Evolutionary conservation across 2,329 filamentous ascomycete genomes (phyloP).

Genomic region (Sporothrix mexicana): DNA sequence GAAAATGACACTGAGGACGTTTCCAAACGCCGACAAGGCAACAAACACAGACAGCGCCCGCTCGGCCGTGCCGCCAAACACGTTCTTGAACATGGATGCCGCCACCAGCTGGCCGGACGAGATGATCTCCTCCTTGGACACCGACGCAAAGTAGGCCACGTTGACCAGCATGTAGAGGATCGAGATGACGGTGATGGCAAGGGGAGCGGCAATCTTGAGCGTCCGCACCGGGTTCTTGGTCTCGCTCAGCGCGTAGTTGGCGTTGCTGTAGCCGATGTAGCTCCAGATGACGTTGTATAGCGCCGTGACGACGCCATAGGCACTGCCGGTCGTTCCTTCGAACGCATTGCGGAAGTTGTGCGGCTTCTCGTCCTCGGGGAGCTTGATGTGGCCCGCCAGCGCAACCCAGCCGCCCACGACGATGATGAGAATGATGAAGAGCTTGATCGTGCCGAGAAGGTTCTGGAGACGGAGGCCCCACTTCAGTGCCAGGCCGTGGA

Average conservation of each 20-base stretch:
- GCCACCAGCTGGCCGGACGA: slow-evolving; percentile 58
- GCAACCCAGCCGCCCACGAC: slow-evolving; percentile 67
- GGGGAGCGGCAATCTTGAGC: slow-evolving; percentile 67
- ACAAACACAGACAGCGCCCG: slow-evolving; percentile 68
- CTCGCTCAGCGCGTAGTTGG: slow-evolving; percentile 70
- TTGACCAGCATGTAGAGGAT: slow-evolving; percentile 71
- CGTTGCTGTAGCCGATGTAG: slow-evolving; percentile 71
- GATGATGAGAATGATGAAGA: slow-evolving; percentile 69
- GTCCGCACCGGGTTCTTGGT: slow-evolving; percentile 69
- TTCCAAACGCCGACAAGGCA: slow-evolving; percentile 70
- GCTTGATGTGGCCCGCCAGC: slow-evolving; percentile 64
- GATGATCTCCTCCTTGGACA: slow-evolving; percentile 60
- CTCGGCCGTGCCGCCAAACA: slow-evolving; percentile 60
- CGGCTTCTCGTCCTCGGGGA: slow-evolving; percentile 47
- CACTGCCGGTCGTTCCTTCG: slow-evolving; percentile 67
- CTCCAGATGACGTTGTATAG: slow-evolving; percentile 76
- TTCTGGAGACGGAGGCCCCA: slow-evolving; percentile 73
- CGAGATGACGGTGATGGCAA: slow-evolving; percentile 63
- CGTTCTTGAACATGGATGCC: slow-evolving; percentile 61
- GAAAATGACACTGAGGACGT: slow-evolving; percentile 71
- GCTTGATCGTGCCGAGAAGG: slow-evolving; percentile 67
- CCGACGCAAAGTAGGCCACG: slow-evolving; percentile 68
- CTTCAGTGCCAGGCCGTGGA: slow-evolving; percentile 67
- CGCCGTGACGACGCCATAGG: slow-evolving; percentile 71
- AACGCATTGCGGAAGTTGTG: slow-evolving; percentile 69